Percentiles rank a stretch among this genome's conserved stretches.
phyloP scores from a whole-genome alignment of 2,329 filamentous ascomycete genomes.

The Hypocrella siamensis region DNA sequence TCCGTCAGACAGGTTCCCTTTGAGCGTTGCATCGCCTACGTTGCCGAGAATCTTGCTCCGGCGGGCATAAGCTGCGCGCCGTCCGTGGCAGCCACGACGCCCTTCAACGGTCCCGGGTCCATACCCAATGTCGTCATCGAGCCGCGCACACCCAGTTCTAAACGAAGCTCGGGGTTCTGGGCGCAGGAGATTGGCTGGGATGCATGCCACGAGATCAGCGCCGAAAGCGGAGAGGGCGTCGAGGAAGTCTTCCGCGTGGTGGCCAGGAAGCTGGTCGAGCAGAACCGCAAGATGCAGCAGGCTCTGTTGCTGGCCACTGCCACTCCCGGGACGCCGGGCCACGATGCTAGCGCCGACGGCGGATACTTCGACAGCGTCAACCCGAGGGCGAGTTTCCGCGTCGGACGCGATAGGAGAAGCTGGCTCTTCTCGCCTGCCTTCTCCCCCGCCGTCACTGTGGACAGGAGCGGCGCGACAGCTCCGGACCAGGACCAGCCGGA shows the following conservation, averaged over 20 bases:
- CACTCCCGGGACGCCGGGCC: constrained; percentile 31
- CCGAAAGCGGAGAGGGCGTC: constrained; percentile 86
- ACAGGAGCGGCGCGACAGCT: constrained; percentile 20
- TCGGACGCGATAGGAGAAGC: constrained; percentile 40
- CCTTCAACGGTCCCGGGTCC: constrained; percentile 13
- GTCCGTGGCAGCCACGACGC: constrained; percentile 45
- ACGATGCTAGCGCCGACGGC: constrained; percentile 26
- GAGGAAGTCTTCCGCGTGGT: constrained; percentile 83
- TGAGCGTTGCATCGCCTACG: constrained; percentile 89
- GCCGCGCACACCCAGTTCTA: constrained; percentile 44
- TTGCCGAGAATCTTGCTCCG: constrained; percentile 82
- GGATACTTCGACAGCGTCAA: constrained; percentile 36
- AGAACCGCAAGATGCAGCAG: constrained; percentile 47
- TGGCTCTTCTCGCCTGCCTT: constrained; percentile 43
- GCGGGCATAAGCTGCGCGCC: constrained; percentile 48
- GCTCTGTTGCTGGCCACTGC: constrained; percentile 39
- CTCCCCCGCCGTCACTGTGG: constrained; percentile 33
- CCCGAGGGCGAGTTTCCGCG: constrained; percentile 34
- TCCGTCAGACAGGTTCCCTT: constrained; percentile 72
- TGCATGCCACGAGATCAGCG: constrained; percentile 91
- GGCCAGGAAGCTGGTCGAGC: constrained; percentile 45
- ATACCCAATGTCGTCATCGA: constrained; percentile 19
- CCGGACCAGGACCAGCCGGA: constrained; percentile 9
- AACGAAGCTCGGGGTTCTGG: constrained; percentile 67
- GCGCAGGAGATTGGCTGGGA: constrained; percentile 91